phyloP scores from a whole-genome alignment of 1,284 basidiomycete species.

The Ustilago esculenta region DNA sequence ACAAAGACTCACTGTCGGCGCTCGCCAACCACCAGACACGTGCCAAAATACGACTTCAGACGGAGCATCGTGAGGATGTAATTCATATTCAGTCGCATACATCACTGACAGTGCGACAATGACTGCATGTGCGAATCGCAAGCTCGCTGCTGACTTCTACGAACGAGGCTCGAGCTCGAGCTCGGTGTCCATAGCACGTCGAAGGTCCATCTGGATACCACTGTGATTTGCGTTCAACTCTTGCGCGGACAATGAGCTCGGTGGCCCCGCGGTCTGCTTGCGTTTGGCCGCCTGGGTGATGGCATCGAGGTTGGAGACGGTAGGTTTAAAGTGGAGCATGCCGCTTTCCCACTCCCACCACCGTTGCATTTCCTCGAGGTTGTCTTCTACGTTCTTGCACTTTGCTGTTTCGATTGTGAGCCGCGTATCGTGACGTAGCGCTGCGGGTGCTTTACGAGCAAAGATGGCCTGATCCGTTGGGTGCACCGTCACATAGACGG shows the following conservation, averaged over 20 bases:
- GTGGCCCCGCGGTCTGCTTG: slow-evolving; percentile 25
- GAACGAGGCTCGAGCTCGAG: slow-evolving; percentile 35
- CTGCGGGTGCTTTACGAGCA: slow-evolving; percentile 40
- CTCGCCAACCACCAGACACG: too few species aligned
- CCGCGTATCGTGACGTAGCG: slow-evolving; percentile 31
- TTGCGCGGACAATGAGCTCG: slow-evolving; percentile 33
- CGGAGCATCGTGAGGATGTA: too few species aligned
- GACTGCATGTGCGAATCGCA: too few species aligned
- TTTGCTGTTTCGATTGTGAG: slow-evolving; percentile 47
- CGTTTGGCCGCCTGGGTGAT: slow-evolving; percentile 36
- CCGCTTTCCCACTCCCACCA: slow-evolving; percentile 52
- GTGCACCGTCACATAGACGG: slow-evolving; percentile 45
- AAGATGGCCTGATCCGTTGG: slow-evolving; percentile 49
- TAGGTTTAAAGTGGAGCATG: slow-evolving; percentile 46
- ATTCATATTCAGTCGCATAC: too few species aligned
- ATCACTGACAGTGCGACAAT: too few species aligned
- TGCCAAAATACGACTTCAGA: too few species aligned
- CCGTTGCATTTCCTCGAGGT: slow-evolving; percentile 45
- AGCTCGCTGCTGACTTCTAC: neutral
- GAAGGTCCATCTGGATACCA: slow-evolving; percentile 40
- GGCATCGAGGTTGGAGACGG: slow-evolving; percentile 43
- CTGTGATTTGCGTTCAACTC: slow-evolving; percentile 46
- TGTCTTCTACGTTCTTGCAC: slow-evolving; percentile 42
- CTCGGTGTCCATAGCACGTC: slow-evolving; percentile 42
- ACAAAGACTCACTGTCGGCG: too few species aligned